phyloP scores from a whole-genome alignment of 257 asterid genomes.

The Lycium ferocissimum region DNA sequence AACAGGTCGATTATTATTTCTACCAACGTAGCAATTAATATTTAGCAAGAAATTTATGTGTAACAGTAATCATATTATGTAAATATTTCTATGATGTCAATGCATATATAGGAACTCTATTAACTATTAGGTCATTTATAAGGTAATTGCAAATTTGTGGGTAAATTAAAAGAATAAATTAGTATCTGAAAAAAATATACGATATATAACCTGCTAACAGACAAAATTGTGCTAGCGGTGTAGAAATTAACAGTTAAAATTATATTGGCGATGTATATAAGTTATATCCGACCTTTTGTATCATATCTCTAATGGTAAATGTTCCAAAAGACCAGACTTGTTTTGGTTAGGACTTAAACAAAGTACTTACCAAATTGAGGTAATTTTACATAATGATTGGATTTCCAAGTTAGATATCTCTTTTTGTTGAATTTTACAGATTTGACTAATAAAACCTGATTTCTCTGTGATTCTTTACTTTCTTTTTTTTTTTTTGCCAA shows the following conservation, averaged over 20 bases:
- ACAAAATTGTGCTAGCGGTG: background rate
- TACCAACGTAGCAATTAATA: background rate
- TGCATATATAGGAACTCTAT: background rate
- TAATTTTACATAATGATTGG: background rate
- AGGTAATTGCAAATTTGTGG: background rate
- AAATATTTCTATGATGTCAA: background rate
- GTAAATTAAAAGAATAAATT: too few relatives aligned
- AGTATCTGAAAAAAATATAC: too few relatives aligned
- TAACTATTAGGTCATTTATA: background rate
- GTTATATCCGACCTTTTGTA: background rate
- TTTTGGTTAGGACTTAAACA: conserved; percentile 6
- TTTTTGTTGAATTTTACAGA: background rate
- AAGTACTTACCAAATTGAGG: background rate
- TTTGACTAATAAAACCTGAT: conserved; percentile 9
- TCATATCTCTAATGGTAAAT: conserved; percentile 30
- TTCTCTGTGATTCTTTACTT: background rate
- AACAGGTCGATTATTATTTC: background rate
- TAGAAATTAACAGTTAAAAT: background rate
- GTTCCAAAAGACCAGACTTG: background rate
- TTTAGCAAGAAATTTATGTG: background rate
- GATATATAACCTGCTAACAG: too few relatives aligned
- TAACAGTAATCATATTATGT: background rate
- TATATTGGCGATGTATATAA: background rate
- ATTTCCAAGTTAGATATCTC: background rate
- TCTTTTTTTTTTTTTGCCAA: background rate